A percentile compares a stretch with the other conserved stretches of the same genome.
phyloP scores from a whole-genome alignment of 2,329 filamentous ascomycete species.

The Ophiostoma sp. region DNA sequence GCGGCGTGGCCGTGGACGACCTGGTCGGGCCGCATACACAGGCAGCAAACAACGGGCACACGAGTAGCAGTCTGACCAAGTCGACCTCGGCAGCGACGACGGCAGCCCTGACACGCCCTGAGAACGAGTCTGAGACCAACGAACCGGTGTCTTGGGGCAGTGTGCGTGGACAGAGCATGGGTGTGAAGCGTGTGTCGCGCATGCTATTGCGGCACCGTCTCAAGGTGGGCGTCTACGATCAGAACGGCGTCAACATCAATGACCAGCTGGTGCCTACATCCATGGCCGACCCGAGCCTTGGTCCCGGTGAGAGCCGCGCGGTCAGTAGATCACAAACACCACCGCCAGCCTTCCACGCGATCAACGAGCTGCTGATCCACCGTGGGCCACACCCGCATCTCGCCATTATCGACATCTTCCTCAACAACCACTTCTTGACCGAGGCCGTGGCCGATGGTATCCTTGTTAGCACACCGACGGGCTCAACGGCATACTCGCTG shows the following conservation, averaged over 20 bases:
- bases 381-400: constrained; percentile 87
- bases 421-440: constrained; percentile 86
- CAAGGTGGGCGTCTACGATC: constrained; percentile 79
- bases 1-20: constrained; percentile 51
- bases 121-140: constrained; percentile 23
- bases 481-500: constrained; percentile 93
- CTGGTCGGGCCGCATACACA: constrained; percentile 44
- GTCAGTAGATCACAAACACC: neutral
- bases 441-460: constrained; percentile 95
- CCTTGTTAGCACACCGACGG: constrained; percentile 89
- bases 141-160: constrained; percentile 62
- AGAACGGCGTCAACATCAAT: constrained; percentile 62
- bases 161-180: constrained; percentile 78
- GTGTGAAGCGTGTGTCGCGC: constrained; percentile 69
- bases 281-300: constrained; percentile 16
- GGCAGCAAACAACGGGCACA: constrained; percentile 36
- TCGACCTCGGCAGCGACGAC: constrained; percentile 17
- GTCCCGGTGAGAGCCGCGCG: neutral
- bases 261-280: constrained; percentile 51
- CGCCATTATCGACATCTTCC: constrained; percentile 85
- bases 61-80: constrained; percentile 4
- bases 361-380: constrained; percentile 95
- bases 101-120: constrained; percentile 28
- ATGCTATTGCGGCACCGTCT: constrained; percentile 84
- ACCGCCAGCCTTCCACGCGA: constrained; percentile 62